Conservation (phyloP, 306 rosid genomes). For the Corylus americana region DNA sequence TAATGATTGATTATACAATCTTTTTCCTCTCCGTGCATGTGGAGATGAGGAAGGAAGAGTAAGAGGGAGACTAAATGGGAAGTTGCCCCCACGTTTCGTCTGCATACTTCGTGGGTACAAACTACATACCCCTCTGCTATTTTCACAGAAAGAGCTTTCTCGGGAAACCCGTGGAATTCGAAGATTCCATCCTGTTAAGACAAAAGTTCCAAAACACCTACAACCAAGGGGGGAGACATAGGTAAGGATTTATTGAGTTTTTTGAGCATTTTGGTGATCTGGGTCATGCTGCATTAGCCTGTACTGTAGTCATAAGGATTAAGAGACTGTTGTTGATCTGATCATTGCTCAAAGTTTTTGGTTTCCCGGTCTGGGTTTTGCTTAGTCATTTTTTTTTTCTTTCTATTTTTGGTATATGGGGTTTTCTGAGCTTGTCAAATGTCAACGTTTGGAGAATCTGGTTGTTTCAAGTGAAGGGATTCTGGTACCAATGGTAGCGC, state of each 20-base stretch:
- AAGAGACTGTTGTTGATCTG: conserved; percentile 32
- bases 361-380: conserved; percentile 14
- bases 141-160: conserved; percentile 26
- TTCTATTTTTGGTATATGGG: neutral
- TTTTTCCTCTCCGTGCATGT: conserved; percentile 30
- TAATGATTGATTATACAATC: neutral
- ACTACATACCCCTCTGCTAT: conserved; percentile 34
- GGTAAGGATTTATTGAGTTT: conserved; percentile 36
- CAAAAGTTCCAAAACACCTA: conserved; percentile 4
- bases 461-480: neutral
- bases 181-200: conserved; percentile 21
- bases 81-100: conserved; percentile 80
- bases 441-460: conserved; percentile 16
- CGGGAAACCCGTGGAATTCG: conserved; percentile 23
- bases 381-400: conserved; percentile 15
- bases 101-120: conserved; percentile 30
- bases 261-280: conserved; percentile 45
- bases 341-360: conserved; percentile 1
- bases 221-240: conserved; percentile 6
- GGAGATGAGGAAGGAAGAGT: conserved; percentile 14
- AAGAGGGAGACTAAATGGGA: conserved; percentile 20
- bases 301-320: neutral
- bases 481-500: neutral
- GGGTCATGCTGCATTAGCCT: conserved; percentile 38
- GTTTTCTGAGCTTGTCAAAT: conserved; percentile 12